Evolutionary conservation across 805 yeast genomes (phyloP).

Genomic region (Candida arabinofermentans): DNA sequence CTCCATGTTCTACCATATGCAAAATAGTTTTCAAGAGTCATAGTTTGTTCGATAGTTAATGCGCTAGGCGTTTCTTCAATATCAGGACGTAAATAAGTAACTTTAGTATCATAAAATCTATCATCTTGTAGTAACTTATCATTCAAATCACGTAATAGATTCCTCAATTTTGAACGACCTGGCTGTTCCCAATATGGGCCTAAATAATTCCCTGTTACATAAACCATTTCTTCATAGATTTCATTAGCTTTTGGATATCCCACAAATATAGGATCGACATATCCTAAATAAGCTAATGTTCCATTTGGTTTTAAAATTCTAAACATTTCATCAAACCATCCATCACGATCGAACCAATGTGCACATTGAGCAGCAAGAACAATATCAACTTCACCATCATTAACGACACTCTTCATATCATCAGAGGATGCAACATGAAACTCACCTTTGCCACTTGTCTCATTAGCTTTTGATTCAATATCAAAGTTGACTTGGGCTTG

Average conservation of each 20-base stretch:
- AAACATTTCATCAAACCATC: constrained; percentile 28
- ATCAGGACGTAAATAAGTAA: constrained; percentile 28
- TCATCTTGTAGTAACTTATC: constrained; percentile 35
- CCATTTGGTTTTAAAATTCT: constrained; percentile 39
- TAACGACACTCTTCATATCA: constrained; percentile 14
- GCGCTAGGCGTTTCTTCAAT: constrained; percentile 16
- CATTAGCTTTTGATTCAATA: no score
- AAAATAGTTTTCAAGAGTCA: constrained; percentile 43
- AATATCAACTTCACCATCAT: constrained; percentile 43
- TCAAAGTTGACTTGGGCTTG: constrained; percentile 31
- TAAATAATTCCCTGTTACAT: constrained; percentile 39
- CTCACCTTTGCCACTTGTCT: constrained; percentile 10
- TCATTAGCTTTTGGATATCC: constrained; percentile 52
- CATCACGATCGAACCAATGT: constrained; percentile 63
- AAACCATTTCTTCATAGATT: constrained; percentile 40
- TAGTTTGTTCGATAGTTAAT: constrained; percentile 32
- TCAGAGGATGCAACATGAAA: constrained; percentile 22
- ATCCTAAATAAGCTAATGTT: constrained; percentile 69
- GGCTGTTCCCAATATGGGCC: constrained; percentile 87
- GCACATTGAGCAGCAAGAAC: constrained; percentile 78
- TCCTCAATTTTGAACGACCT: constrained; percentile 56
- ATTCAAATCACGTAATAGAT: constrained; percentile 38
- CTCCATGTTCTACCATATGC: constrained; percentile 68
- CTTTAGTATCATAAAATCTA: constrained; percentile 26
- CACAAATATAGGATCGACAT: constrained; percentile 61